phyloP scores from a whole-genome alignment of 2,329 filamentous ascomycete genomes.

The Paraconiothyrium brasiliense region DNA sequence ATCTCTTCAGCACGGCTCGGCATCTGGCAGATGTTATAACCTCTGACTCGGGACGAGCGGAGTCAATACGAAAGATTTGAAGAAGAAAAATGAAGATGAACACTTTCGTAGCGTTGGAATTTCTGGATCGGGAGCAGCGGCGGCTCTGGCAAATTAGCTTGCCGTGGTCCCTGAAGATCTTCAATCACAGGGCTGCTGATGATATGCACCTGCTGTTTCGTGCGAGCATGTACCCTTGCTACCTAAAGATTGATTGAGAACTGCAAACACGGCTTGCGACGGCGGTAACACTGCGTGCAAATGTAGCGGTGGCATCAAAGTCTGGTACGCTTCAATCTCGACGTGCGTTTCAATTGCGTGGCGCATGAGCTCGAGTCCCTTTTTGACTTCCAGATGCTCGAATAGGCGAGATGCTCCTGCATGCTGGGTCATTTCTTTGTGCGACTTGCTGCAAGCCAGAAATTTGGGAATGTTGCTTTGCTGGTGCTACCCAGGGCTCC shows the following conservation, averaged over 20 bases:
- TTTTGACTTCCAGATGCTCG: neutral
- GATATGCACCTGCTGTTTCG: slow-evolving; percentile 5
- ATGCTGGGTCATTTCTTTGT: slow-evolving; percentile 9
- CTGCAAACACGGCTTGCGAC: neutral
- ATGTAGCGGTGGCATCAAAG: neutral
- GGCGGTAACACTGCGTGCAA: neutral
- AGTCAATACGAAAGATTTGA: neutral
- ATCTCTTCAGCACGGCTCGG: slow-evolving; percentile 20
- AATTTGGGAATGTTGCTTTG: slow-evolving; percentile 1
- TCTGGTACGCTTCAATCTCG: slow-evolving; percentile 8
- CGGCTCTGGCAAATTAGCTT: slow-evolving; percentile 10
- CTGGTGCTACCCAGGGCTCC: neutral
- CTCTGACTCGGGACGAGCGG: slow-evolving; percentile 2
- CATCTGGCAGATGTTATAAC: slow-evolving; percentile 9
- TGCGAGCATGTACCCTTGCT: slow-evolving; percentile 1
- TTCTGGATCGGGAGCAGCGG: slow-evolving; percentile 8
- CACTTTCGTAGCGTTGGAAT: slow-evolving; percentile 6
- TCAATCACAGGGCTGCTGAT: slow-evolving; percentile 2
- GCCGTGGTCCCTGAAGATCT: slow-evolving; percentile 19
- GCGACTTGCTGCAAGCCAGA: neutral
- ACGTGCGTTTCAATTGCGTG: slow-evolving; percentile 12
- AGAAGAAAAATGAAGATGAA: slow-evolving; percentile 10
- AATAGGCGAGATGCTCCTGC: slow-evolving; percentile 6
- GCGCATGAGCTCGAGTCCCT: slow-evolving; percentile 9
- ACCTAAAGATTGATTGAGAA: neutral